Percentiles rank a stretch among this genome's conserved stretches.
Conservation (phyloP, 805 yeast species). For the Candida rishiriensis region DNA sequence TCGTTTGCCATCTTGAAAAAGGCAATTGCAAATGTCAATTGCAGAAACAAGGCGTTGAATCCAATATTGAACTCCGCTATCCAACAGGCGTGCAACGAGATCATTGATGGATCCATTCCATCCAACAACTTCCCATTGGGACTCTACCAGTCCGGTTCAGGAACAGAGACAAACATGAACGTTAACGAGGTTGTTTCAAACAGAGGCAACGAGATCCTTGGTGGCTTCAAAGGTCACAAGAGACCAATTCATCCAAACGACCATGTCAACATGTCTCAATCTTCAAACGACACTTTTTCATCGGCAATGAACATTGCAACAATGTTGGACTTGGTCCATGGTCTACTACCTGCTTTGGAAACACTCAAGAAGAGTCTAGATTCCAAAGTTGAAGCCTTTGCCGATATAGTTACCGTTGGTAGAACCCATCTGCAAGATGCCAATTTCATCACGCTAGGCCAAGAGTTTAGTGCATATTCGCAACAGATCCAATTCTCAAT, state of each 20-base stretch:
- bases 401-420: conserved; percentile 89
- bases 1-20: conserved; percentile 93
- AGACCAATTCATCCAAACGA: conserved; percentile 95
- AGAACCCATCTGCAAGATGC: conserved; percentile 98
- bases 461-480: conserved; percentile 93
- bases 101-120: conserved; percentile 72
- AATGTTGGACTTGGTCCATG: conserved; percentile 70
- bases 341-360: conserved; percentile 75
- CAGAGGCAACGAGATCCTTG: conserved; percentile 92
- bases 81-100: conserved; percentile 91
- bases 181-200: conserved; percentile 97
- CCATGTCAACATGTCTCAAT: conserved; percentile 95
- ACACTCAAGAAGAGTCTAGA: conserved; percentile 70
- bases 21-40: conserved; percentile 89
- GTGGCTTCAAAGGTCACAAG: conserved; percentile 88
- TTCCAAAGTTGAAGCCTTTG: conserved; percentile 74
- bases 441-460: conserved; percentile 94
- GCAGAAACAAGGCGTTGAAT: conserved; percentile 73
- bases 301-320: conserved; percentile 99
- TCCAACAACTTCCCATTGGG: conserved; percentile 93
- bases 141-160: conserved; percentile 97
- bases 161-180: conserved; percentile 97
- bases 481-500: conserved; percentile 89
- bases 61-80: conserved; percentile 79
- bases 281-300: conserved; percentile 98